phyloP scores from a whole-genome alignment of 2,329 filamentous ascomycete species.

The Penicillium sp. region DNA sequence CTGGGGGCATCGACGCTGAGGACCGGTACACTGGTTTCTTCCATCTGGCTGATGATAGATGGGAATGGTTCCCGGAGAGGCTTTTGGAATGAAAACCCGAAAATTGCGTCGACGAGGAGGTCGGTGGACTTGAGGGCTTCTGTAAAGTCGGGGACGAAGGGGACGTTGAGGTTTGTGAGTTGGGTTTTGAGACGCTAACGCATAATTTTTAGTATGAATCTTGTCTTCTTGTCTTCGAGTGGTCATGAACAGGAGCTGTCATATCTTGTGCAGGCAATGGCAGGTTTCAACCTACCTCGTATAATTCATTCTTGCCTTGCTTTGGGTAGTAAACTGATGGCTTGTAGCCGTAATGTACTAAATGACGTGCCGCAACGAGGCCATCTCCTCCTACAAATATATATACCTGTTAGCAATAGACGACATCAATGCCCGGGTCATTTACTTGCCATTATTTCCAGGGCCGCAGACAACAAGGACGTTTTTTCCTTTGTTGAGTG shows the following conservation, averaged over 20 bases:
- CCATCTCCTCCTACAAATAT: conserved; percentile 72
- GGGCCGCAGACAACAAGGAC: conserved; percentile 90
- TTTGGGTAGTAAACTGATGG: conserved; percentile 93
- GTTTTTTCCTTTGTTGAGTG: conserved; percentile 64
- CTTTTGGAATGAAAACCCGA: conserved; percentile 91
- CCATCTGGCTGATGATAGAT: conserved; percentile 71
- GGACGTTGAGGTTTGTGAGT: conserved; percentile 74
- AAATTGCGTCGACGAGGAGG: conserved; percentile 88
- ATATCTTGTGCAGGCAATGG: neutral
- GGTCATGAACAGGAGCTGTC: neutral
- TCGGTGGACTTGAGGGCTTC: conserved; percentile 64
- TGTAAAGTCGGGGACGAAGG: conserved; percentile 78
- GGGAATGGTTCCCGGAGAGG: conserved; percentile 91
- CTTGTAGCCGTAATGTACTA: conserved; percentile 86
- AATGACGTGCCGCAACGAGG: conserved; percentile 86
- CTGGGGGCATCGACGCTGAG: conserved; percentile 90
- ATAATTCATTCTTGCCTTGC: conserved; percentile 82
- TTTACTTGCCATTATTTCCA: conserved; percentile 54
- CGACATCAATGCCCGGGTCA: neutral
- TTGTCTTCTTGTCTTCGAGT: neutral
- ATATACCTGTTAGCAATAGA: neutral
- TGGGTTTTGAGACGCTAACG: conserved; percentile 74
- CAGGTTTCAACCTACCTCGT: conserved; percentile 57
- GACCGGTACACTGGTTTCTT: conserved; percentile 69
- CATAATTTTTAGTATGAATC: neutral